Evolutionary conservation across 306 rosid genomes (phyloP).

Genomic region (Sindora glabra): DNA sequence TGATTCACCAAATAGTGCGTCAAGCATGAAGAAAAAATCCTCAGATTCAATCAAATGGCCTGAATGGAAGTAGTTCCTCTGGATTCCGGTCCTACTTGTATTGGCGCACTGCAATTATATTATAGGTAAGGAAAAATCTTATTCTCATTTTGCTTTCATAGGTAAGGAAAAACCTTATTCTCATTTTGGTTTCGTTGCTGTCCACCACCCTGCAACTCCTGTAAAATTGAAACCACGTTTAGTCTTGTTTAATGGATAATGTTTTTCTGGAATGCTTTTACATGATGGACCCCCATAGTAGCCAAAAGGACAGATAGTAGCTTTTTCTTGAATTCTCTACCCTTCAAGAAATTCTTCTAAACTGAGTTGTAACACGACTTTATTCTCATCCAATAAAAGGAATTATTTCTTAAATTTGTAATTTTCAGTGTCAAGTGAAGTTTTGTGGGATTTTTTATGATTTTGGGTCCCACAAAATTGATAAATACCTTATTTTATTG

Average conservation of each 20-base stretch:
- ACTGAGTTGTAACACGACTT: background rate
- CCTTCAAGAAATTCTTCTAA: background rate
- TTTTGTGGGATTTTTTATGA: too few relatives aligned
- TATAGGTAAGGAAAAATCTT: conserved; percentile 21
- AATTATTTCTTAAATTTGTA: too few relatives aligned
- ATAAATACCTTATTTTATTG: too few relatives aligned
- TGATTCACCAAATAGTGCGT: conserved; percentile 41
- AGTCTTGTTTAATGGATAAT: background rate
- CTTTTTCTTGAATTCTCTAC: conserved; percentile 6
- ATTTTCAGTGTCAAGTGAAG: too few relatives aligned
- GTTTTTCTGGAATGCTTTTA: background rate
- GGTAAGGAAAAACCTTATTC: conserved; percentile 23
- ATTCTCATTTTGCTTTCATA: too few relatives aligned
- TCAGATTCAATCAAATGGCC: conserved; percentile 67
- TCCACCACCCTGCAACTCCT: background rate
- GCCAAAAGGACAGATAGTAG: background rate
- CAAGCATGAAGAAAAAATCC: conserved; percentile 55
- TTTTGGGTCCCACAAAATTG: too few relatives aligned
- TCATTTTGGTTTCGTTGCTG: background rate
- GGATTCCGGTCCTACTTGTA: conserved; percentile 10
- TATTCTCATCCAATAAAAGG: too few relatives aligned
- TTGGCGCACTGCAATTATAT: conserved; percentile 1
- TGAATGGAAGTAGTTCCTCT: conserved; percentile 49
- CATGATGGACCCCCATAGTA: background rate
- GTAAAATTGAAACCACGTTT: conserved; percentile 4